Percentiles rank a stretch among this genome's conserved stretches.
Conservation (phyloP, 495 filamentous ascomycete species). For the Alectoria sarmentosa region DNA sequence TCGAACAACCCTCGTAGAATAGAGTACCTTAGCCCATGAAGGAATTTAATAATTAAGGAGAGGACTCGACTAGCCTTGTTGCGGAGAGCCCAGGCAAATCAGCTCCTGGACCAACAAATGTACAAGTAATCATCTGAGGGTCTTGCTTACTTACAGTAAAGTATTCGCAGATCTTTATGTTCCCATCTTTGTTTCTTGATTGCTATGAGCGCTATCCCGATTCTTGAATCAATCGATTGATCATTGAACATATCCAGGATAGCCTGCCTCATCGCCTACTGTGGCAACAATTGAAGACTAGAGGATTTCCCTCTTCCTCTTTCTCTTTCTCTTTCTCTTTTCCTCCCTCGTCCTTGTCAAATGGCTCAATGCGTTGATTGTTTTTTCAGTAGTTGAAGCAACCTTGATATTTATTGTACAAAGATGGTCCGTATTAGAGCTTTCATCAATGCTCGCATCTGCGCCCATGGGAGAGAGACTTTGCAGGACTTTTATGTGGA, state of each 20-base stretch:
- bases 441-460: conserved; percentile 39
- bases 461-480: conserved; percentile 35
- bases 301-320: too few relatives aligned
- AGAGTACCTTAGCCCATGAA: too few relatives aligned
- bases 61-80: too few relatives aligned
- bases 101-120: too few relatives aligned
- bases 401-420: conserved; percentile 26
- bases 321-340: not conserved
- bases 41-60: too few relatives aligned
- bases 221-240: not conserved
- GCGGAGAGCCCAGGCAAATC: too few relatives aligned
- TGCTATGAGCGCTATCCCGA: not conserved
- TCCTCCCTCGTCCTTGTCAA: too few relatives aligned
- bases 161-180: too few relatives aligned
- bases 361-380: too few relatives aligned
- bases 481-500: conserved; percentile 33
- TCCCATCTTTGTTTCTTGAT: not conserved
- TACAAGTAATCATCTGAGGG: conserved; percentile 31
- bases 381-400: not conserved
- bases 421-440: conserved; percentile 12
- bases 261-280: not conserved
- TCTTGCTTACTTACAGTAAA: too few relatives aligned
- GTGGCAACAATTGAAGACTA: too few relatives aligned
- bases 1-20: too few relatives aligned
- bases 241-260: not conserved